Evolutionary conservation across 352 stramenopile genomes (phyloP), one percentile per base, ranked within the genome.

Genomic region (Pythium plurisporium): DNA sequence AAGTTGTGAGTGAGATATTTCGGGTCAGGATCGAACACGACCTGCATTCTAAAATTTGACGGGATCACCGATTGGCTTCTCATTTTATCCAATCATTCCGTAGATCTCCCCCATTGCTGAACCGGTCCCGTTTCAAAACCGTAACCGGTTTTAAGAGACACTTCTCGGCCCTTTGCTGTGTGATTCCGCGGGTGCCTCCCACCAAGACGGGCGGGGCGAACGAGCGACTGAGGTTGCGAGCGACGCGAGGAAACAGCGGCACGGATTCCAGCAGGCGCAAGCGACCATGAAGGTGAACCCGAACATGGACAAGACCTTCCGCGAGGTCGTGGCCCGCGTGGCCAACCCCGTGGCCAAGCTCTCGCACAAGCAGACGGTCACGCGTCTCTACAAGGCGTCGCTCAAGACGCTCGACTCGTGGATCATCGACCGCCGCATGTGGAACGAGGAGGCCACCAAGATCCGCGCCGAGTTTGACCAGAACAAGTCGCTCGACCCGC

Each of bases 381-480:
- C 80, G 70, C 82, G 95, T 26, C 74, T 99, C 64, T 99, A 99
- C 74, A 96, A 97, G 63, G 73, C 97, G 66, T 91, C 89, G 56
- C 85, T 99, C 64, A 97, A 97, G 80, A 87, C 81, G 38, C 73
- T 98, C 45, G 79, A 91, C 51, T 96, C 79, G 71, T 99, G 95
- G 95, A 69, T 91, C 59, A 97, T 98, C 59, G 94, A 98, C 76
- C 87, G 95, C 60, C 89, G 97, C 58, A 83, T 98, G 59, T 98
- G 97, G 78, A 94, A 97, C 72, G 86, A 97, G 30, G 89, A 98
- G 74, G 83, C 87, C 59, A 97, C 86, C 48, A 91, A 94, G 67
- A 86, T 98, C 64, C 79, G 96, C 64, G 87, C 78, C 23, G 67
- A 97, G 59, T 99, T 99, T 69, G 88, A 99, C 63, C 62, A 67